Percentiles rank a stretch among this genome's conserved stretches.
phyloP scores from a whole-genome alignment of 2,329 filamentous ascomycete species.

The Aspergillus sp. region DNA sequence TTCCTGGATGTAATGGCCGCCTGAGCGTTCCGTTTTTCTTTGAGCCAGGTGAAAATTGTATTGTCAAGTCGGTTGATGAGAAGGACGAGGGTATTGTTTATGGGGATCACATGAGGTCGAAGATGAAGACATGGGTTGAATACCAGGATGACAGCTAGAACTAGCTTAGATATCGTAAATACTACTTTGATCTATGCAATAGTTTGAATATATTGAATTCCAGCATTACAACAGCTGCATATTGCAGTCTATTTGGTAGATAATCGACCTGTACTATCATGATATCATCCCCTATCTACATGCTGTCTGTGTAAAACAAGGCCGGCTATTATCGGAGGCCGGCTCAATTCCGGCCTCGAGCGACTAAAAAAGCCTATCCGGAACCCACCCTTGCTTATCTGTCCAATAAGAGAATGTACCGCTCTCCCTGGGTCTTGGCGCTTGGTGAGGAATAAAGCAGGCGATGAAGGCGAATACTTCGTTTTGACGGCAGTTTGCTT shows the following conservation, averaged over 20 bases:
- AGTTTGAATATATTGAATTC: too few species aligned
- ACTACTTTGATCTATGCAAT: too few species aligned
- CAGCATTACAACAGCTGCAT: too few species aligned
- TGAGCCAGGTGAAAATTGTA: slow-evolving; percentile 40
- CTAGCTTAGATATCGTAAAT: too few species aligned
- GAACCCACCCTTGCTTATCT: not conserved
- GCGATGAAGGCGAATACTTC: too few species aligned
- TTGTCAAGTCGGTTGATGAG: slow-evolving; percentile 34
- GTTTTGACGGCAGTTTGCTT: too few species aligned
- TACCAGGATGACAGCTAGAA: slow-evolving; percentile 27
- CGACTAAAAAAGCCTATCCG: slow-evolving; percentile 21
- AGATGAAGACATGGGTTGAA: slow-evolving; percentile 44
- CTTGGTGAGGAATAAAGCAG: too few species aligned
- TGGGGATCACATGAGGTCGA: slow-evolving; percentile 38
- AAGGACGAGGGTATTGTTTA: slow-evolving; percentile 30
- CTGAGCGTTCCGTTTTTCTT: slow-evolving; percentile 48
- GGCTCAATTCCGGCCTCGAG: slow-evolving; percentile 39
- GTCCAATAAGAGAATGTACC: slow-evolving; percentile 14
- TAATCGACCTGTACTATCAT: too few species aligned
- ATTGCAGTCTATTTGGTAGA: too few species aligned
- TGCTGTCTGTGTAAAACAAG: too few species aligned
- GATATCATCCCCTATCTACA: too few species aligned
- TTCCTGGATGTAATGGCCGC: slow-evolving; percentile 18
- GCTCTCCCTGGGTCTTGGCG: not conserved
- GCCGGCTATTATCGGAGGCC: slow-evolving; percentile 34